Conservation (phyloP, 1,139 yeast species). For the Tardiomyces depauwii region DNA sequence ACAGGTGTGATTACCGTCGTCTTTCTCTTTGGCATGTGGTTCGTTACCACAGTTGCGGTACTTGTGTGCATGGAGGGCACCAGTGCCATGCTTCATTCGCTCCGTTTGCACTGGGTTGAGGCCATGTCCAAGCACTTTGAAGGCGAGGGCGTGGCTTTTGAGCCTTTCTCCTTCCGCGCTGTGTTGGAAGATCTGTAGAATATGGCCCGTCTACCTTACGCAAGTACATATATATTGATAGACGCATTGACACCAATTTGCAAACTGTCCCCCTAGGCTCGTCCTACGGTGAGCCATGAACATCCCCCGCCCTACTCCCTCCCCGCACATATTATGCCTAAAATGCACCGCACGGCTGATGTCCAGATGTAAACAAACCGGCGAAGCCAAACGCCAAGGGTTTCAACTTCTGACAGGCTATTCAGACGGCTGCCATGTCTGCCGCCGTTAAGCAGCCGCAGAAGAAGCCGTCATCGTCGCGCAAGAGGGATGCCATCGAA, state of each 20-base stretch:
- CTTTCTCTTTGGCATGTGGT: slow-evolving; percentile 87
- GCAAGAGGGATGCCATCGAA: slow-evolving; percentile 44
- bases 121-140: slow-evolving; percentile 97
- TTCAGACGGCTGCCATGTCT: no score
- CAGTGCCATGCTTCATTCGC: slow-evolving; percentile 94
- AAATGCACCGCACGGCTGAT: no score
- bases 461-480: background rate
- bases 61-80: slow-evolving; percentile 98
- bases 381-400: no score
- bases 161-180: slow-evolving; percentile 56
- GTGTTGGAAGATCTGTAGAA: background rate
- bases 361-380: no score
- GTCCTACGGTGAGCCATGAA: no score
- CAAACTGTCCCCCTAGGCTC: no score
- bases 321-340: no score
- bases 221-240: no score
- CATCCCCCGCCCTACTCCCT: no score
- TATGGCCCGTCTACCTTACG: background rate
- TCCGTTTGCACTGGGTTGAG: slow-evolving; percentile 98
- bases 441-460: background rate
- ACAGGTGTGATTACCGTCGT: slow-evolving; percentile 66
- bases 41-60: slow-evolving; percentile 77
- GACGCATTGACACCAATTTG: no score
- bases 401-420: no score
- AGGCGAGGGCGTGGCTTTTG: slow-evolving; percentile 87